Percentiles rank a stretch among this genome's conserved stretches.
phyloP scores from a whole-genome alignment of 176 grass and related monocot genomes.

The Aegilops speltoides region DNA sequence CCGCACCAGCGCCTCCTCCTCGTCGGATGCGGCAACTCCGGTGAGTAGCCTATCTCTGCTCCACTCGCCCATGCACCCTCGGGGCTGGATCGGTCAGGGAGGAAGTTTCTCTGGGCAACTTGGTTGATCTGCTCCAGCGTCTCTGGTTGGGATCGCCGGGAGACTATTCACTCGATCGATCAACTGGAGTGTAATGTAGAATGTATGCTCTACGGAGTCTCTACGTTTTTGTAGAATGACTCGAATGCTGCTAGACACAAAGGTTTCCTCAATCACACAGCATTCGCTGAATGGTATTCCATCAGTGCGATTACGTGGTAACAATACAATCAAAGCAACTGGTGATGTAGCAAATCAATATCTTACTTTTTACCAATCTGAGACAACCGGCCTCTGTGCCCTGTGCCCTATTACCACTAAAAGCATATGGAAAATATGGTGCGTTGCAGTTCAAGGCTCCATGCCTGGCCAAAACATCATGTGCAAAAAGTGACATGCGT shows the following conservation, averaged over 20 bases:
- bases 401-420: not conserved
- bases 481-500: not conserved
- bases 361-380: not conserved
- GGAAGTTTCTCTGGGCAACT: not conserved
- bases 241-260: not conserved
- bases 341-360: not conserved
- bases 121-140: not conserved
- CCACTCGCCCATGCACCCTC: not conserved
- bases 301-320: not conserved
- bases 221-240: not conserved
- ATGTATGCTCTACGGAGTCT: not conserved
- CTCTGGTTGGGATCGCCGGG: constrained; percentile 2
- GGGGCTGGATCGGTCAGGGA: not conserved
- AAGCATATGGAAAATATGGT: not conserved
- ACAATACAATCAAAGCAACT: not conserved
- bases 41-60: constrained; percentile 28
- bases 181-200: not conserved
- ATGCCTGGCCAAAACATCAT: not conserved
- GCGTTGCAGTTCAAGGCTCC: not conserved
- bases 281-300: not conserved
- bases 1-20: constrained; percentile 67
- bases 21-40: constrained; percentile 93
- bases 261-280: not conserved
- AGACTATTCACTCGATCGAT: not conserved
- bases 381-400: not conserved